Percentiles rank a stretch among this genome's conserved stretches.
Conservation (phyloP, 441 rosid species). For the Jatropha podagrica region DNA sequence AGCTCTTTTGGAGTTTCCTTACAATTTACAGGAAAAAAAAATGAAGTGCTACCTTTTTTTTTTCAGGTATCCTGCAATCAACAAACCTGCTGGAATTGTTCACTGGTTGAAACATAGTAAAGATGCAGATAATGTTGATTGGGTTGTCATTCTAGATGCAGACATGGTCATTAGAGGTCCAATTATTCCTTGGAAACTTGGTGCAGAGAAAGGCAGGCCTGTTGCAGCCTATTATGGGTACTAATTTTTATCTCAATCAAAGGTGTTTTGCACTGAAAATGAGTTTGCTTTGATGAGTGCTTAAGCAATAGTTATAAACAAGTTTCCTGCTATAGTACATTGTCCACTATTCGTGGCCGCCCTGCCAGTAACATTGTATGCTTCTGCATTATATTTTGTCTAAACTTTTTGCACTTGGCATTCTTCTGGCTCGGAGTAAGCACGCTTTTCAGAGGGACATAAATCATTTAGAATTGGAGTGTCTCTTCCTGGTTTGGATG, state of each 20-base stretch:
- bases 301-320: constrained; percentile 7
- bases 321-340: background rate
- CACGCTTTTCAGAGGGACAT: background rate
- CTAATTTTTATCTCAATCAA: constrained; percentile 7
- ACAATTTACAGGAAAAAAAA: background rate
- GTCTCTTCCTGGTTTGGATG: constrained; percentile 1
- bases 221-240: constrained; percentile 95
- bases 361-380: background rate
- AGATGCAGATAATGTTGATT: constrained; percentile 85
- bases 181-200: constrained; percentile 94
- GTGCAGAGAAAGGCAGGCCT: constrained; percentile 85
- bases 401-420: constrained; percentile 7
- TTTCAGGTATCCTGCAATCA: constrained; percentile 94
- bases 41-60: constrained; percentile 12
- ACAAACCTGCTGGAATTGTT: constrained; percentile 96
- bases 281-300: constrained; percentile 7
- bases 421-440: background rate
- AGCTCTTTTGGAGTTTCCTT: background rate
- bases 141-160: constrained; percentile 98
- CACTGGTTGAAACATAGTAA: constrained; percentile 95
- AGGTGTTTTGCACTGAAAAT: background rate
- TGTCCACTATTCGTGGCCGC: constrained; percentile 4
- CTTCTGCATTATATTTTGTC: background rate
- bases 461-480: constrained; percentile 4
- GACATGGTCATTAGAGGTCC: constrained; percentile 97